Percentiles rank a stretch among this genome's conserved stretches.
Evolutionary conservation across 2,329 filamentous ascomycete species (phyloP).

Genomic region (Ascochyta lentis): DNA sequence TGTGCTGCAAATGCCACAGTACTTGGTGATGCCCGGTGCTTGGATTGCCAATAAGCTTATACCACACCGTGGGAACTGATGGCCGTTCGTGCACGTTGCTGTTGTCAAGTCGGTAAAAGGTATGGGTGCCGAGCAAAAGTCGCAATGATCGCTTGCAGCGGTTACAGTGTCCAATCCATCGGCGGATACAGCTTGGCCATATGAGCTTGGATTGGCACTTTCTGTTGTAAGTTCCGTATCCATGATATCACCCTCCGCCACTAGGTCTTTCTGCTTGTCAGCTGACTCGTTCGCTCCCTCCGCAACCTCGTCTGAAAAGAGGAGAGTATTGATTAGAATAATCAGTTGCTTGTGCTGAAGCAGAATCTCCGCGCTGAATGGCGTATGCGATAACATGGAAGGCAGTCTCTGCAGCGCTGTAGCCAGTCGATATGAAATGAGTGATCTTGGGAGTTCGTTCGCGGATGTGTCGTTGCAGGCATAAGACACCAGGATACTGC

Average conservation of each 20-base stretch:
- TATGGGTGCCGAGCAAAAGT: slow-evolving; percentile 58
- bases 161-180: neutral
- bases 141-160: slow-evolving; percentile 55
- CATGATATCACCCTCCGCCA: neutral
- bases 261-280: neutral
- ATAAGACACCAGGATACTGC: slow-evolving; percentile 36
- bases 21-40: slow-evolving; percentile 60
- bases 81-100: slow-evolving; percentile 59
- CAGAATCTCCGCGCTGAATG: slow-evolving; percentile 33
- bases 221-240: neutral
- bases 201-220: neutral
- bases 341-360: slow-evolving; percentile 29
- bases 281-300: neutral
- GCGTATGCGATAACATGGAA: slow-evolving; percentile 17
- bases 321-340: slow-evolving; percentile 27
- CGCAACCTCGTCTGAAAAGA: neutral
- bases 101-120: slow-evolving; percentile 55
- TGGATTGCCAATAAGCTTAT: slow-evolving; percentile 64
- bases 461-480: slow-evolving; percentile 30
- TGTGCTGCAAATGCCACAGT: slow-evolving; percentile 60
- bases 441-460: slow-evolving; percentile 28
- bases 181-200: neutral
- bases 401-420: slow-evolving; percentile 28
- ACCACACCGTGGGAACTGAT: slow-evolving; percentile 62
- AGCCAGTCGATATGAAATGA: slow-evolving; percentile 44